Percentiles rank a stretch among this genome's conserved stretches.
Evolutionary conservation across 1,284 basidiomycete species (phyloP).

Genomic region (Ceratobasidium sp.): DNA sequence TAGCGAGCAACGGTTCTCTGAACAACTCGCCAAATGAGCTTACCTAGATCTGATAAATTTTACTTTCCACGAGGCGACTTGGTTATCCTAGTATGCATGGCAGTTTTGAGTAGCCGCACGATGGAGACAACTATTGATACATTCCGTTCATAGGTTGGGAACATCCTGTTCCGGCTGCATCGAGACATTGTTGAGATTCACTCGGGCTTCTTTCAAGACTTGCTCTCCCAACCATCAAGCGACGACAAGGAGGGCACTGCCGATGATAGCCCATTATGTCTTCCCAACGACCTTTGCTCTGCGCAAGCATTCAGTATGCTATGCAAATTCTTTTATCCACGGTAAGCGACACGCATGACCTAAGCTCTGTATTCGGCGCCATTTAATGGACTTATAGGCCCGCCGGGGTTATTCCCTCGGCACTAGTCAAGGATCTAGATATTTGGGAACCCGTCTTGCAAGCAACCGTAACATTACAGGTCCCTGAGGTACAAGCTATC

Average conservation of each 20-base stretch:
- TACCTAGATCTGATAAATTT: too few species aligned
- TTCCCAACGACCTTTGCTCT: background rate
- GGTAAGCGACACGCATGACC: background rate
- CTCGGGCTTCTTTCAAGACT: background rate
- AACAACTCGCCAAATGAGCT: too few species aligned
- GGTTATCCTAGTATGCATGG: background rate
- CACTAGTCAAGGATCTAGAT: background rate
- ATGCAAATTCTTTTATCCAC: slow-evolving; percentile 4
- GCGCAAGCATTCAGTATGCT: background rate
- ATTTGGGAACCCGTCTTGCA: slow-evolving; percentile 3
- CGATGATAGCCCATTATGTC: background rate
- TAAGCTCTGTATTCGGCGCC: too few species aligned
- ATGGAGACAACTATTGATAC: too few species aligned
- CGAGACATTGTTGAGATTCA: background rate
- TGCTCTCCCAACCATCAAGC: background rate
- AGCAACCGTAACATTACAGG: background rate
- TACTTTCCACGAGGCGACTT: too few species aligned
- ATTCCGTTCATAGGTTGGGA: background rate
- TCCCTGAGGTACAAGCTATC: background rate
- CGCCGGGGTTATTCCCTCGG: background rate
- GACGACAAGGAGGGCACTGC: background rate
- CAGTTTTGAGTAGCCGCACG: too few species aligned
- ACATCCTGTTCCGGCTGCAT: background rate
- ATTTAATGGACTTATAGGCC: background rate
- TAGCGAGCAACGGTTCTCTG: too few species aligned